Percentiles rank a stretch among this genome's conserved stretches.
Evolutionary conservation across 345 rosid genomes (phyloP).

Genomic region (Populus nigra): DNA sequence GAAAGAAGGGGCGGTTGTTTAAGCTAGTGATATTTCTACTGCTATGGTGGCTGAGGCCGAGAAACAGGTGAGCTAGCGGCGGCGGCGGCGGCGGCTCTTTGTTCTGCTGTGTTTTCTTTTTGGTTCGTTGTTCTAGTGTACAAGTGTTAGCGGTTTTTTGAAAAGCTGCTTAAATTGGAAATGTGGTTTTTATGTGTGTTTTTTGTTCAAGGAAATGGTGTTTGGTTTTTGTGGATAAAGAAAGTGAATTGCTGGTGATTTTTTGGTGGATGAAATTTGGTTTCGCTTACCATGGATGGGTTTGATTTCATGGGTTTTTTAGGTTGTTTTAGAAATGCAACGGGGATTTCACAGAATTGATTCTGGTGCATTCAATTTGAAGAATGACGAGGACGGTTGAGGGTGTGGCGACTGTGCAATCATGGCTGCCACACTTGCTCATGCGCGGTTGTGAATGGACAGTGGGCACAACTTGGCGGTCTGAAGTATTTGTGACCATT

Average conservation of each 20-base stretch:
- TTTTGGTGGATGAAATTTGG: not conserved
- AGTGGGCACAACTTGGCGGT: no score
- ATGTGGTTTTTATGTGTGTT: not conserved
- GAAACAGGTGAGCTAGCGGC: constrained; percentile 45
- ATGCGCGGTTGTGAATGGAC: not conserved
- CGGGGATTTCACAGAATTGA: not conserved
- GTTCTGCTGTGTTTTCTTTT: not conserved
- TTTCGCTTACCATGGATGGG: not conserved
- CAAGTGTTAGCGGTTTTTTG: not conserved
- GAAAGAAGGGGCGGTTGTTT: constrained; percentile 81
- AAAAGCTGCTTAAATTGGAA: not conserved
- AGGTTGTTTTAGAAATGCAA: not conserved
- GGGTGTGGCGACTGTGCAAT: not conserved
- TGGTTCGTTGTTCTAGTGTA: not conserved
- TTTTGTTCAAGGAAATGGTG: not conserved
- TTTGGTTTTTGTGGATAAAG: not conserved
- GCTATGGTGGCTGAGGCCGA: constrained; percentile 94
- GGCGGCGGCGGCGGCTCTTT: not conserved
- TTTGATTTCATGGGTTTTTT: not conserved
- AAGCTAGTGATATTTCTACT: constrained; percentile 84
- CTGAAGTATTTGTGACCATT: not conserved
- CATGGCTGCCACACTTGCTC: not conserved
- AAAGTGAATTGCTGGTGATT: not conserved
- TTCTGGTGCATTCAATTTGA: not conserved
- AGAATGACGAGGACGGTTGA: not conserved